Evolutionary conservation across 331 rosid genomes (phyloP).

Genomic region (Cydonia oblonga): DNA sequence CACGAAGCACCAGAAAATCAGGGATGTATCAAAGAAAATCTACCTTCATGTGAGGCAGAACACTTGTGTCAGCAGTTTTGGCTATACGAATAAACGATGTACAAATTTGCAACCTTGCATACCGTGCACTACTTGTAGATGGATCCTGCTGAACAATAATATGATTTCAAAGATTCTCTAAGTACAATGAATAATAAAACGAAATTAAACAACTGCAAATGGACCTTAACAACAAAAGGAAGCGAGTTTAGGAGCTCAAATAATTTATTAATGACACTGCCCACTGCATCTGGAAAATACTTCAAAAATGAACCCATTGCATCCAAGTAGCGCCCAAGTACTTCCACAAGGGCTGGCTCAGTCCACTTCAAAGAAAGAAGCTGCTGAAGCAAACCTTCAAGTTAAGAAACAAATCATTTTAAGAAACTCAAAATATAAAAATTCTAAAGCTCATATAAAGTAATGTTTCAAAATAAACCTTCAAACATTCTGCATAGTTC

Average conservation of each 20-base stretch:
- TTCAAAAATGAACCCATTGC: slow-evolving; percentile 89
- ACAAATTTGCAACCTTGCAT: slow-evolving; percentile 91
- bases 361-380: slow-evolving; percentile 81
- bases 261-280: slow-evolving; percentile 76
- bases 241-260: slow-evolving; percentile 89
- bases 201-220: slow-evolving; percentile 9
- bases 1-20: background rate
- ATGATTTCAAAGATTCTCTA: slow-evolving; percentile 5
- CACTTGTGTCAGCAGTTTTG: slow-evolving; percentile 81
- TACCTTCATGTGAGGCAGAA: slow-evolving; percentile 99
- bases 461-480: slow-evolving; percentile 40
- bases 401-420: slow-evolving; percentile 17
- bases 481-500: slow-evolving; percentile 57
- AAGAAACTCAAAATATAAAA: slow-evolving; percentile 9
- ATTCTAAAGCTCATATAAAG: slow-evolving; percentile 7
- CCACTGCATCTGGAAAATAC: slow-evolving; percentile 81
- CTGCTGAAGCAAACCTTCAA: slow-evolving; percentile 74
- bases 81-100: slow-evolving; percentile 92
- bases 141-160: slow-evolving; percentile 51
- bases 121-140: slow-evolving; percentile 59
- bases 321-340: slow-evolving; percentile 79
- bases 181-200: slow-evolving; percentile 4
- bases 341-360: slow-evolving; percentile 81
- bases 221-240: slow-evolving; percentile 62
- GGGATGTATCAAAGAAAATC: background rate